Evolutionary conservation across 352 stramenopile genomes (phyloP), one percentile per base, ranked within the genome.

Genomic region (Globisporangium megalacanthum): DNA sequence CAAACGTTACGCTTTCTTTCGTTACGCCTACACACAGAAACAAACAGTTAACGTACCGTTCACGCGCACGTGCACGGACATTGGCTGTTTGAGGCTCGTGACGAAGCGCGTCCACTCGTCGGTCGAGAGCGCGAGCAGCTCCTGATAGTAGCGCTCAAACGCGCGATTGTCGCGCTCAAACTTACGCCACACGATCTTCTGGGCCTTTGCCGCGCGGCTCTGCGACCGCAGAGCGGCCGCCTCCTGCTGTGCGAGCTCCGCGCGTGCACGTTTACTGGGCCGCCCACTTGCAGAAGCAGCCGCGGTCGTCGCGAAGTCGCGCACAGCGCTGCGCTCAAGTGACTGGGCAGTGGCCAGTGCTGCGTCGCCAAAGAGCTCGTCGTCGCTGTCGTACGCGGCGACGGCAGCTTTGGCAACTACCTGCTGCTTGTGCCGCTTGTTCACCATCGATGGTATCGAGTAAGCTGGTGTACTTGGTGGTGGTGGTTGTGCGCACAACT

Each of bases 111-210:
- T 37, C 76, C 90, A 98, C 54, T 97, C 89, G 6, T 70, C 62
- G 11, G 75, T 68, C 5, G 69, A 49, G 41, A 96, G 64, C 42
- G 79, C 72, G 36, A 94, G 55, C 48, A 95, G 79, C 5, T 71
- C 61, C 58, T 86, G 67, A 62, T 96, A 98, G 56, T 90, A 97
- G 31, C 72, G 54, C 61, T 95, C 83, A 54, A 95, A 96, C 9
- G 77, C 61, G 25, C 54, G 64, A 65, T 95, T 95, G 62, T 92
- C 82, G 22, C 83, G 73, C 54, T 89, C 81, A 52, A 94, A 94
- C 58, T 94, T 94, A 63, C 83, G 83, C 83, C 83, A 94, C 56
- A 94, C 81, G 52, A 94, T 86, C 64, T 94, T 94, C 69, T 90
- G 72, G 6, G 83, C 83, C 54, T 86, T 87, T 47, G 79, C 68